Evolutionary conservation across 2,329 filamentous ascomycete species (phyloP).

Genomic region (Sclerotinia borealis): DNA sequence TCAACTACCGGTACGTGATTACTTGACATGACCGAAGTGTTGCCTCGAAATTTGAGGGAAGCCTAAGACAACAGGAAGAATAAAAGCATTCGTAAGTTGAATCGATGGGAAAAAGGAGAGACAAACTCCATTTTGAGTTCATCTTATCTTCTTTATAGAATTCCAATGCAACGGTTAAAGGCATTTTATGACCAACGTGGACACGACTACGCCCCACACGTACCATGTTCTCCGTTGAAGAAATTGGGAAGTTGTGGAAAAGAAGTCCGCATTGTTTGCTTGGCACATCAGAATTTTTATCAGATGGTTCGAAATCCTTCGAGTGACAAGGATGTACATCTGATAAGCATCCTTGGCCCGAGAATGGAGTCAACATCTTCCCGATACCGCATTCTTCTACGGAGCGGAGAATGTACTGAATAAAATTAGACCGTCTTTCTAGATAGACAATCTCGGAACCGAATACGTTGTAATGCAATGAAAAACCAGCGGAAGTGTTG

Average conservation of each 20-base stretch:
- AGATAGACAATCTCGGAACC: not conserved
- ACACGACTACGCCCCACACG: not conserved
- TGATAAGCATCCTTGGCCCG: constrained; percentile 5
- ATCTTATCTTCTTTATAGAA: constrained; percentile 1
- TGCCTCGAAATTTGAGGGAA: not conserved
- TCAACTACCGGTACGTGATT: not conserved
- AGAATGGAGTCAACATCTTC: not conserved
- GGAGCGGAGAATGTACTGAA: not conserved
- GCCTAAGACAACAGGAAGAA: not conserved
- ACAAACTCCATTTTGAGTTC: not conserved
- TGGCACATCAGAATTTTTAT: constrained; percentile 6
- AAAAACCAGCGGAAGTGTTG: not conserved
- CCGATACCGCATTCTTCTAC: not conserved
- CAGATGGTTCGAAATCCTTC: not conserved
- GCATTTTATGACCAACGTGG: not conserved
- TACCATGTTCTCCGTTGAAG: not conserved
- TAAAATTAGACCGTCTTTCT: not conserved
- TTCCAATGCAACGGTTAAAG: not conserved
- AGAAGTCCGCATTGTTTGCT: not conserved
- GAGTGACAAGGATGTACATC: not conserved
- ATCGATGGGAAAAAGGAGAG: not conserved
- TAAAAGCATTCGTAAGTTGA: not conserved
- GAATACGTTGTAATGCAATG: not conserved
- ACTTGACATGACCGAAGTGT: not conserved
- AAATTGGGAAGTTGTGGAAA: not conserved